These are phyloP conservation scores for Euphorbia tirucalli DNA, from an alignment of 345 rosid genomes.

Conservation along the genomic window DNA sequence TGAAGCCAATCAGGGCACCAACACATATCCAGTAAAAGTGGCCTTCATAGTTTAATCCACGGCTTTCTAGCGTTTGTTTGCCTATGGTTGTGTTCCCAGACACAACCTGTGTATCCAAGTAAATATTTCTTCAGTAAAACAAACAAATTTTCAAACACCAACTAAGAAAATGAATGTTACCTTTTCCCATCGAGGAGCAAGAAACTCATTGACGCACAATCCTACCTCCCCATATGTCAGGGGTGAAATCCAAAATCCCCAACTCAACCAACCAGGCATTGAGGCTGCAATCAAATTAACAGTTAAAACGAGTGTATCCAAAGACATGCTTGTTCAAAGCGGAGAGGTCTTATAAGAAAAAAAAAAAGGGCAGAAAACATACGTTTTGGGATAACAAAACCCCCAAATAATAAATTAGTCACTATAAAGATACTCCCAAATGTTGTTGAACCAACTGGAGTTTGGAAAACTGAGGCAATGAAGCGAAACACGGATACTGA, in stretches of 20 bases:
- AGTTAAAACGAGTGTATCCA: neutral
- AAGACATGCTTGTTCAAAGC: neutral
- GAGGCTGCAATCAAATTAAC: slow-evolving; percentile 42
- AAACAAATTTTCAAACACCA: too few species aligned
- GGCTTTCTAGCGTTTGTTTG: slow-evolving; percentile 44
- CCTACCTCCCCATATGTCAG: slow-evolving; percentile 68
- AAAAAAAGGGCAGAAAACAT: slow-evolving; percentile 14
- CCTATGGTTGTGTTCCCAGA: slow-evolving; percentile 51
- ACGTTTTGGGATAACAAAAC: slow-evolving; percentile 64
- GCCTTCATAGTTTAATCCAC: slow-evolving; percentile 55
- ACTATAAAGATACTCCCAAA: slow-evolving; percentile 48
- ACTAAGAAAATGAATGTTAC: slow-evolving; percentile 23
- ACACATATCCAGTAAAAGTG: slow-evolving; percentile 61
- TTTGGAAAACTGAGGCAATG: slow-evolving; percentile 58
- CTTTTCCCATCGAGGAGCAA: slow-evolving; percentile 71
- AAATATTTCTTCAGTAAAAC: neutral
- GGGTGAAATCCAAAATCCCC: slow-evolving; percentile 84
- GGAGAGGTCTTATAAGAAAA: neutral
- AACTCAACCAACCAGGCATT: slow-evolving; percentile 69
- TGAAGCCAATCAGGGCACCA: slow-evolving; percentile 54
- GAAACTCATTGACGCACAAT: slow-evolving; percentile 61
- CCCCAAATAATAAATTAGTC: slow-evolving; percentile 47
- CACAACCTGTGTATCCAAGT: slow-evolving; percentile 29
- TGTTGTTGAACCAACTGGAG: slow-evolving; percentile 42
- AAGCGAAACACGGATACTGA: slow-evolving; percentile 70